Conservation (phyloP, 2,329 filamentous ascomycete genomes). For the Lasiodiplodia sp. region DNA sequence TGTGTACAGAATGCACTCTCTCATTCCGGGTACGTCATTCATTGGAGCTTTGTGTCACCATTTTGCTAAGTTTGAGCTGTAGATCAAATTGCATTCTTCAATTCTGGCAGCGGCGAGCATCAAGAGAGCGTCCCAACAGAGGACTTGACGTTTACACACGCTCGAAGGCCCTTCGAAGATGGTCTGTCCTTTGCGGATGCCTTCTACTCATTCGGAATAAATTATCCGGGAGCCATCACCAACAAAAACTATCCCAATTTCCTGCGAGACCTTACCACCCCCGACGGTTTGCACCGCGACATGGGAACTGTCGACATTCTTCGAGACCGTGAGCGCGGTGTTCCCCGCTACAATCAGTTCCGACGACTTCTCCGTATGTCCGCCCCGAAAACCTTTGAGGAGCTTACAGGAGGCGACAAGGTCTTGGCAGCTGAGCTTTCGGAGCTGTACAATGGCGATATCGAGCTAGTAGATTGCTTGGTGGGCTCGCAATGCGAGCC, state of each 20-base stretch:
- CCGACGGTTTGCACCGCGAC: constrained; percentile 52
- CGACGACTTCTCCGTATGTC: constrained; percentile 52
- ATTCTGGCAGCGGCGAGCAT: constrained; percentile 38
- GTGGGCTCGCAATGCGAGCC: constrained; percentile 54
- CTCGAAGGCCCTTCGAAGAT: constrained; percentile 41
- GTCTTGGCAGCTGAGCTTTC: constrained; percentile 47
- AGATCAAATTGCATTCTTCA: constrained; percentile 47
- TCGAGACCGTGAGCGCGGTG: constrained; percentile 56
- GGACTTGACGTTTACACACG: constrained; percentile 45
- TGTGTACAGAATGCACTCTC: constrained; percentile 53
- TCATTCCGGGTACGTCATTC: constrained; percentile 41
- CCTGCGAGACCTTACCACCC: constrained; percentile 50
- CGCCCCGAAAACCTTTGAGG: constrained; percentile 47
- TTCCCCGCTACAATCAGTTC: constrained; percentile 56
- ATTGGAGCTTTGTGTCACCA: neutral
- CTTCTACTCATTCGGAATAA: constrained; percentile 57
- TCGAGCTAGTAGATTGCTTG: constrained; percentile 53
- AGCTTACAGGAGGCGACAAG: constrained; percentile 50
- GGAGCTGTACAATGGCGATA: constrained; percentile 50
- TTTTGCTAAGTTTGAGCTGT: neutral
- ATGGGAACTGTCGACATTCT: constrained; percentile 57
- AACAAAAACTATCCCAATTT: constrained; percentile 51
- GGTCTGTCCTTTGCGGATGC: constrained; percentile 36
- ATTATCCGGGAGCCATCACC: constrained; percentile 57
- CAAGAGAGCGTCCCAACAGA: constrained; percentile 40